A percentile compares a stretch with the other conserved stretches of the same genome.
Conservation (phyloP, 306 rosid genomes). For the Abrus pulchellus region DNA sequence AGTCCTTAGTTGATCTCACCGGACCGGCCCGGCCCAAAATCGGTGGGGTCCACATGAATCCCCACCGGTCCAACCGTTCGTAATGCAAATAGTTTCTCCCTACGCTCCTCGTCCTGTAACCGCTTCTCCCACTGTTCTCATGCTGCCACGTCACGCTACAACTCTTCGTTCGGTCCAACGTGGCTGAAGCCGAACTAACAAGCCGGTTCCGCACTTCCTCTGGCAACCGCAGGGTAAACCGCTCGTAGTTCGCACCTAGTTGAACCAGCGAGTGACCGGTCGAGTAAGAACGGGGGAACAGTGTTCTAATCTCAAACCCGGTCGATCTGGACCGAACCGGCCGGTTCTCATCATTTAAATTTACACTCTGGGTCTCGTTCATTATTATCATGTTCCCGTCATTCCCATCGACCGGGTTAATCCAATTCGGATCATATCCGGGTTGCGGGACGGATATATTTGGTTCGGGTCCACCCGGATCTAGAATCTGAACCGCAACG, state of each 20-base stretch:
- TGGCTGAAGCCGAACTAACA: slow-evolving; percentile 48
- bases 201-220: slow-evolving; percentile 67
- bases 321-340: slow-evolving; percentile 49
- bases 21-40: slow-evolving; percentile 52
- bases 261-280: slow-evolving; percentile 60
- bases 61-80: slow-evolving; percentile 53
- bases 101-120: slow-evolving; percentile 55
- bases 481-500: neutral
- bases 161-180: slow-evolving; percentile 57
- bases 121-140: slow-evolving; percentile 59
- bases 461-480: neutral
- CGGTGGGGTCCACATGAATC: slow-evolving; percentile 53
- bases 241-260: slow-evolving; percentile 53
- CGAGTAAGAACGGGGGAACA: slow-evolving; percentile 61
- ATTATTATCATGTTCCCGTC: neutral
- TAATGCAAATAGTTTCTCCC: slow-evolving; percentile 23
- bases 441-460: neutral
- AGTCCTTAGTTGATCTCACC: slow-evolving; percentile 12
- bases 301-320: slow-evolving; percentile 45
- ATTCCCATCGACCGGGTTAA: neutral
- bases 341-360: slow-evolving; percentile 12
- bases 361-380: neutral
- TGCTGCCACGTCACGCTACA: slow-evolving; percentile 54
- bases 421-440: neutral
- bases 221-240: slow-evolving; percentile 74